A percentile compares a stretch with the other conserved stretches of the same genome.
These are phyloP conservation scores for Paraurostyla sp. DNA, from an alignment of 73 alveolate genomes.

Conservation along the genomic window DNA sequence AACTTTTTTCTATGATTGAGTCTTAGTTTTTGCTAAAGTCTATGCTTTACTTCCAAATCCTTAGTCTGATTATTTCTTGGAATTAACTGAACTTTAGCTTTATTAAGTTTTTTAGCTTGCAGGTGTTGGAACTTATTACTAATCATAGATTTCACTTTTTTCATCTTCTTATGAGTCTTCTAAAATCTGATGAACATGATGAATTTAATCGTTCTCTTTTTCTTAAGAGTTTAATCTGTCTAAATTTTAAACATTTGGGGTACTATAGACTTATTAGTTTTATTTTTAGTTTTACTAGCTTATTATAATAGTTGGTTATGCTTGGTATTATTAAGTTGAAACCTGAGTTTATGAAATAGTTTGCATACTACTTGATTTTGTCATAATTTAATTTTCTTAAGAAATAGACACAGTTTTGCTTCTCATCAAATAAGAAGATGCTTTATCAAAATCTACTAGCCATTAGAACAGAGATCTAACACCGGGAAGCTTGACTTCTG, in stretches of 20 bases:
- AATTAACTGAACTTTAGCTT: not conserved
- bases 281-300: too few species aligned
- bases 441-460: conserved; percentile 52
- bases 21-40: too few species aligned
- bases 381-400: not conserved
- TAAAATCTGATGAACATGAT: not conserved
- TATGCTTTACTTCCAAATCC: too few species aligned
- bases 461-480: conserved; percentile 39
- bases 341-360: too few species aligned
- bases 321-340: too few species aligned
- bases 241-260: not conserved
- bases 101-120: not conserved
- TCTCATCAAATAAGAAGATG: not conserved
- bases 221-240: not conserved
- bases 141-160: not conserved
- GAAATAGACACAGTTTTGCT: not conserved
- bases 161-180: conserved; percentile 10
- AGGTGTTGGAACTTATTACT: not conserved
- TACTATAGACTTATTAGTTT: too few species aligned
- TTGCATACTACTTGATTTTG: not conserved
- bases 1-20: too few species aligned
- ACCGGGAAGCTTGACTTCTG: conserved; percentile 42
- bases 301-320: too few species aligned
- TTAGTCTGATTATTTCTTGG: too few species aligned
- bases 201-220: not conserved